These are phyloP conservation scores for Podospora comata DNA, from an alignment of 495 filamentous ascomycete genomes.

Conservation along the genomic window DNA sequence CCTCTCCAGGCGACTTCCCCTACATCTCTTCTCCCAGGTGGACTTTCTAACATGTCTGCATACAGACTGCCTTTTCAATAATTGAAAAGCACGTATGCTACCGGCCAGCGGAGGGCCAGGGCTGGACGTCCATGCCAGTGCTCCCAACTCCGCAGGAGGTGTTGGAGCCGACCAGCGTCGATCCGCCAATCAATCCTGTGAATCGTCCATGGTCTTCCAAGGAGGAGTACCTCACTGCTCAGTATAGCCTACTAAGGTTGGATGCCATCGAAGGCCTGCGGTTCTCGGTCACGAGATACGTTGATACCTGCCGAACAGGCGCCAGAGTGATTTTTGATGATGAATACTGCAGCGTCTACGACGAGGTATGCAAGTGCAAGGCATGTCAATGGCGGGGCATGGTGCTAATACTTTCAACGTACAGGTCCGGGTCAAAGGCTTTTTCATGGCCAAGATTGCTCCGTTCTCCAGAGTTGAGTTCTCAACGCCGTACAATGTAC, in stretches of 20 bases:
- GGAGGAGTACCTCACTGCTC: conserved; percentile 55
- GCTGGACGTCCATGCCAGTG: conserved; percentile 47
- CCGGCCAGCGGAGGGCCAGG: conserved; percentile 18
- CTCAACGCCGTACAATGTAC: conserved; percentile 66
- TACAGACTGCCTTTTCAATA: conserved; percentile 27
- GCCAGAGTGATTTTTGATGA: conserved; percentile 52
- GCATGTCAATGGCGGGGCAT: background rate
- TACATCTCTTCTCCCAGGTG: background rate
- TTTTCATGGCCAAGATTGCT: conserved; percentile 61
- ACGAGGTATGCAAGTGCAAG: conserved; percentile 52
- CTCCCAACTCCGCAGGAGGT: conserved; percentile 41
- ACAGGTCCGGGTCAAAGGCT: conserved; percentile 63
- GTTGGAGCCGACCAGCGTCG: conserved; percentile 35
- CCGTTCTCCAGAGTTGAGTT: conserved; percentile 68
- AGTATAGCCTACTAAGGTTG: conserved; percentile 65
- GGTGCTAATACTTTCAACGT: conserved; percentile 3
- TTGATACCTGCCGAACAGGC: conserved; percentile 39
- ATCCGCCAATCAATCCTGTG: conserved; percentile 38
- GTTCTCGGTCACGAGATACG: conserved; percentile 47
- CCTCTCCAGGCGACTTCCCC: background rate
- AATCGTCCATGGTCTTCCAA: conserved; percentile 43
- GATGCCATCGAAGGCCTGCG: conserved; percentile 60
- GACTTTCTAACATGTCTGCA: background rate
- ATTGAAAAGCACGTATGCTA: conserved; percentile 33
- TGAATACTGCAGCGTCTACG: conserved; percentile 63